Evolutionary conservation across 176 grass and related monocot genomes (phyloP), one percentile per base, ranked within the genome.

Genomic region (Typha latifolia): DNA sequence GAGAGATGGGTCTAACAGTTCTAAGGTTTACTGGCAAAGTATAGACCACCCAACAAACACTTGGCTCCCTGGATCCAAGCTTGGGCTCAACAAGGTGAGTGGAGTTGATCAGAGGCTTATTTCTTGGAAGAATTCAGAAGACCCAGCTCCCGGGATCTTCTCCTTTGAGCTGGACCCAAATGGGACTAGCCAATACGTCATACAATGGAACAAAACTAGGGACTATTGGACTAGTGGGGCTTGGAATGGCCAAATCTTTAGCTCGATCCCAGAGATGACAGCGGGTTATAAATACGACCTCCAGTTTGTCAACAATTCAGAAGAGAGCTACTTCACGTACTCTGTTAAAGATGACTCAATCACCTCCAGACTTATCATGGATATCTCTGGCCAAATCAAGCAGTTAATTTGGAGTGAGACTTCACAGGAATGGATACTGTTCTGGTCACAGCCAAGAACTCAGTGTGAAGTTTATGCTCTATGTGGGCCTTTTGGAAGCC

Each of bases 1-100:
- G 12, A 77, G 1, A 14, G 78, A 96, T 65, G 78, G 65, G 55
- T 84, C 72, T 20, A 65, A 89, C 62, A 16, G 85, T 26, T 86
- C 85, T 3, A 69, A n/a, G 4, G 16, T 89, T 19, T 86, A 84
- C 19, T 91, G 92, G 92, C 77, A 73, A 71, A 96, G 92, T 81
- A 78, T 91, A 5, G 85, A 96, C 16, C 31, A 96, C 66, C 92
- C 82, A 0, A 82, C 85, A 4, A 49, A 91, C 61, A 91, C 92
- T 10, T 91, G 85, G 92, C 83, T 96, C 51, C 92, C 88, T 0
- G 66, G 80, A 10, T 61, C 31, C 64, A 96, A 96, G 76, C 77
- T 96, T 6, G 69, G 80, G 7, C 55, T 89, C 63, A 89, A 89
- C 79, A 96, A 89, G 81, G 53, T 48, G 67, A 89, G 85, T 9